Evolutionary conservation across 345 rosid species (phyloP).

Genomic region (Rubroshorea leprosula): DNA sequence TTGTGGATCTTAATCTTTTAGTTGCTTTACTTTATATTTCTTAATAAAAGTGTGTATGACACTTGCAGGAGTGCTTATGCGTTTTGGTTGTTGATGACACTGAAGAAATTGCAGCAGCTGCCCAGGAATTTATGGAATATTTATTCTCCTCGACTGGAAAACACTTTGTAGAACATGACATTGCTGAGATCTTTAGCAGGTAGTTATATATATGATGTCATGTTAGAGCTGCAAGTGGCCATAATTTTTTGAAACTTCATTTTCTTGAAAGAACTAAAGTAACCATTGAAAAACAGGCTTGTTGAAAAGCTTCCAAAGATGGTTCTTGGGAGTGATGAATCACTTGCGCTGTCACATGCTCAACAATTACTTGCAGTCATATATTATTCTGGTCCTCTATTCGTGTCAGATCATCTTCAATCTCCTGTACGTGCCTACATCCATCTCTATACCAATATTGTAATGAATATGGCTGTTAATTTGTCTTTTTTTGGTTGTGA

Average conservation of each 20-base stretch:
- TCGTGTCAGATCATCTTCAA: conserved; percentile 61
- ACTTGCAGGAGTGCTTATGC: conserved; percentile 75
- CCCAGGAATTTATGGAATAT: conserved; percentile 56
- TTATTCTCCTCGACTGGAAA: conserved; percentile 38
- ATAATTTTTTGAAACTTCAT: conserved; percentile 4
- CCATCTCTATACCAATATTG: no score
- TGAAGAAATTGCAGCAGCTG: conserved; percentile 57
- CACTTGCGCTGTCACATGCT: conserved; percentile 62
- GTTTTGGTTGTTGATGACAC: conserved; percentile 75
- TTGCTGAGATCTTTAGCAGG: conserved; percentile 65
- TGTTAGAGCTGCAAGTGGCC: background rate
- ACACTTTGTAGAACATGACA: conserved; percentile 41
- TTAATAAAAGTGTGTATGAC: conserved; percentile 13
- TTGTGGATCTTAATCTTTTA: conserved; percentile 5
- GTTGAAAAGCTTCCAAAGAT: conserved; percentile 83
- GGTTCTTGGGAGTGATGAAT: conserved; percentile 67
- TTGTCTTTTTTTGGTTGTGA: background rate
- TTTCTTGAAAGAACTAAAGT: conserved; percentile 8
- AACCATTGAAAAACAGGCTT: conserved; percentile 38
- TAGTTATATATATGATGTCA: conserved; percentile 23
- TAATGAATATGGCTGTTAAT: background rate
- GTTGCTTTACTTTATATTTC: conserved; percentile 1
- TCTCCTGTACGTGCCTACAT: conserved; percentile 66
- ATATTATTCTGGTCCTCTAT: conserved; percentile 80
- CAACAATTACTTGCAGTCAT: conserved; percentile 69